Percentiles rank a stretch among this genome's conserved stretches.
Evolutionary conservation across 306 rosid genomes (phyloP).

Genomic region (Abrus pulchellus): DNA sequence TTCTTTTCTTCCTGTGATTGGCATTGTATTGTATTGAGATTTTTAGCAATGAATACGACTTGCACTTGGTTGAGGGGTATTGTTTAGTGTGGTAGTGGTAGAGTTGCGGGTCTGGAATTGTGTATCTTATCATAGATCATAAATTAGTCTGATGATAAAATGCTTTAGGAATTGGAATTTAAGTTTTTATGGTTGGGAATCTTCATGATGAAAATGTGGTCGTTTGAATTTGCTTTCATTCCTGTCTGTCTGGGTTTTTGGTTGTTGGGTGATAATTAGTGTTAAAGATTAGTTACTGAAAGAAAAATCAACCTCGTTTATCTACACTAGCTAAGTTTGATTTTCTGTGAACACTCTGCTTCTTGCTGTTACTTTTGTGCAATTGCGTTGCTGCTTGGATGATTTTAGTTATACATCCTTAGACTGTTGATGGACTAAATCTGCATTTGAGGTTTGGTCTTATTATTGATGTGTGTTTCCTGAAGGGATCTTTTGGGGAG

Average conservation of each 20-base stretch:
- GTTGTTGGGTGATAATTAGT: slow-evolving; percentile 23
- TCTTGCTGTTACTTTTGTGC: neutral
- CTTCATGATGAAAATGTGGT: slow-evolving; percentile 17
- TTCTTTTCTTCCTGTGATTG: slow-evolving; percentile 22
- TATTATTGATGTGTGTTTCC: slow-evolving; percentile 39
- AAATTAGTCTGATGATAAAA: neutral
- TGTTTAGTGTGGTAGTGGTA: slow-evolving; percentile 33
- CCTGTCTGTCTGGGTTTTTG: slow-evolving; percentile 4
- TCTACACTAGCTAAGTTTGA: slow-evolving; percentile 18
- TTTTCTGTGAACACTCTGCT: slow-evolving; percentile 1
- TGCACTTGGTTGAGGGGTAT: neutral
- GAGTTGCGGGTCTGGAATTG: neutral
- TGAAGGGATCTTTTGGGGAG: slow-evolving; percentile 95
- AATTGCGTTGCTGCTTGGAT: slow-evolving; percentile 13
- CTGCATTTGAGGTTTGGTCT: slow-evolving; percentile 27
- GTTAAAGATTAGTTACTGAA: slow-evolving; percentile 1
- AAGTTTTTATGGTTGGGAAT: neutral
- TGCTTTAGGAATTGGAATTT: slow-evolving; percentile 32
- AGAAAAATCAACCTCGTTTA: slow-evolving; percentile 16
- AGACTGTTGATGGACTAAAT: slow-evolving; percentile 23
- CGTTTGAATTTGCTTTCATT: slow-evolving; percentile 5
- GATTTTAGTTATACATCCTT: slow-evolving; percentile 23
- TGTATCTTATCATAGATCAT: slow-evolving; percentile 18
- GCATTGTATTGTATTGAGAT: neutral
- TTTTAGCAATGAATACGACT: slow-evolving; percentile 16